These are phyloP conservation scores for Lonicera japonica DNA, from an alignment of 129 eudicot genomes.

Conservation along the genomic window DNA sequence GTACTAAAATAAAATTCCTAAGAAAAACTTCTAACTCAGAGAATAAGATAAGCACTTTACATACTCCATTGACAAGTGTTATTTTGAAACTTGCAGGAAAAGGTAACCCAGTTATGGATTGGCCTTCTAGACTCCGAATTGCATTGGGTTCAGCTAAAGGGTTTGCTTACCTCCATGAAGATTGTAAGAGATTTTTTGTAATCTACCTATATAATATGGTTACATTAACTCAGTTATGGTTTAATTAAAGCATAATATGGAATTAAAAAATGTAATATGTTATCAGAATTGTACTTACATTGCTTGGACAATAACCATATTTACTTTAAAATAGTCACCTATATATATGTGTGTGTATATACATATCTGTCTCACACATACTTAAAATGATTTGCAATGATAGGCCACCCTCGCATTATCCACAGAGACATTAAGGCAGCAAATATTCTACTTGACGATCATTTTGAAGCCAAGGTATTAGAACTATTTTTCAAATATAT, in stretches of 20 bases:
- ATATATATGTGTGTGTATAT: background rate
- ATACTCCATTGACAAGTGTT: background rate
- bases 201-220: background rate
- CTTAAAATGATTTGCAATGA: slow-evolving; percentile 4
- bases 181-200: slow-evolving; percentile 38
- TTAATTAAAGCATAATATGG: too few relatives aligned
- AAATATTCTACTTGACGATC: slow-evolving; percentile 45
- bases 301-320: too few relatives aligned
- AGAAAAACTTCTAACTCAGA: too few relatives aligned
- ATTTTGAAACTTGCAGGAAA: slow-evolving; percentile 26
- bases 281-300: too few relatives aligned
- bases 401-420: slow-evolving; percentile 52
- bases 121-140: slow-evolving; percentile 48
- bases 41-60: too few relatives aligned
- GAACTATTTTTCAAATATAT: too few relatives aligned
- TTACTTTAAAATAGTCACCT: background rate
- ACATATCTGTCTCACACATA: slow-evolving; percentile 1
- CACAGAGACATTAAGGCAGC: slow-evolving; percentile 62
- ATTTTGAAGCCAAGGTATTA: slow-evolving; percentile 56
- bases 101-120: slow-evolving; percentile 36
- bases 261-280: too few relatives aligned
- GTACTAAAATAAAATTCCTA: too few relatives aligned
- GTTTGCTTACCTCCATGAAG: slow-evolving; percentile 83
- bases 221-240: too few relatives aligned
- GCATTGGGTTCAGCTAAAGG: slow-evolving; percentile 82